Evolutionary conservation across 768 basidiomycete species (phyloP), one percentile per base, ranked within the genome.

Genomic region (Lyophyllum semitale): DNA sequence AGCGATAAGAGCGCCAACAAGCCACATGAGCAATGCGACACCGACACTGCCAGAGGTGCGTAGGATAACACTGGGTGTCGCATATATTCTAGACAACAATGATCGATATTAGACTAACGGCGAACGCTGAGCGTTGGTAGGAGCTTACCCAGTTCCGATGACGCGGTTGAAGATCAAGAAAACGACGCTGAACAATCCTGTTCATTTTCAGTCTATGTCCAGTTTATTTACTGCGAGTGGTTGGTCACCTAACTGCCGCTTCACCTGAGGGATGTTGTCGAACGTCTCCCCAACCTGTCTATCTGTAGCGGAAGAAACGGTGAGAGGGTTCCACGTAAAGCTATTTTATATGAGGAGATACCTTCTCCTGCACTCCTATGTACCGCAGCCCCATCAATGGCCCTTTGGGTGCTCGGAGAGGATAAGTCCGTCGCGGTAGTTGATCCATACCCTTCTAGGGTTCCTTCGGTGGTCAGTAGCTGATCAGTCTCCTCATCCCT

Each of bases 151-250:
- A 18, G 87, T 84, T 18, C 88, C 88, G 27, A 89, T 85, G n/a
- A 88, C 78, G 26, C 84, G 80, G 63, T 91, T 91, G 73, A 89
- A 88, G 33, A 91, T 84, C 40, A 91, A 79, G 59, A 82, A 85
- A 2, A 82, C 68, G 3, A 85, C 82, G 55, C 83, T 87, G 42
- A 79, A 65, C 6, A 80, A 62, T 7, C 82, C 81, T 81, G 46
- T 25, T 9, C 8, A 15, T 5, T 44, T n/a, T 17, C 17, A 17
- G 40, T 15, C 15, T 18, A 33, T 11, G 3, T 23, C 1, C 18
- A 43, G 3, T 17, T 17, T 1, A 4, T 44, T 33, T 12, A 4
- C 4, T 22, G 12, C 2, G 26, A 20, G 11, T 8, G 47, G 3
- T 9, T 43, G 8, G n/a, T 7, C 29, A 61, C 62, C 62, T 42